Percentiles rank a stretch among this genome's conserved stretches.
Conservation (phyloP, 75 land plant genomes). For the Cupressus sempervirens region DNA sequence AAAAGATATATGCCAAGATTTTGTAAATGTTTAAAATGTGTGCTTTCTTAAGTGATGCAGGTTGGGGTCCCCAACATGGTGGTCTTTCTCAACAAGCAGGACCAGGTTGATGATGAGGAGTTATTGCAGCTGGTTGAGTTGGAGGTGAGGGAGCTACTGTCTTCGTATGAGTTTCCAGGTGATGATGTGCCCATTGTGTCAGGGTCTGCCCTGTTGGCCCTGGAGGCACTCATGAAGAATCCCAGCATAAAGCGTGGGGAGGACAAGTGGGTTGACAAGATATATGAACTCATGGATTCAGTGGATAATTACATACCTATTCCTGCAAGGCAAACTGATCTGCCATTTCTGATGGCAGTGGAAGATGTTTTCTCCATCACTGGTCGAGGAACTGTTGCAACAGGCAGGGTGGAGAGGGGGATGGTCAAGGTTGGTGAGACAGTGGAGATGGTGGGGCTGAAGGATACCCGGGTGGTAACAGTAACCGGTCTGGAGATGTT, state of each 20-base stretch:
- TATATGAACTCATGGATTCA: too few relatives aligned
- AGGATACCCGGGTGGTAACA: conserved; percentile 66
- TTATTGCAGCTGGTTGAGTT: conserved; percentile 19
- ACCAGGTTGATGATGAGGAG: conserved; percentile 28
- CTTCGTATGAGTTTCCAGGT: conserved; percentile 20
- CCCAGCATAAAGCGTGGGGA: too few relatives aligned
- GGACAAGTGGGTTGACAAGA: too few relatives aligned
- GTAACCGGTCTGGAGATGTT: conserved; percentile 99
- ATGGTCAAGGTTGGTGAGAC: conserved; percentile 73
- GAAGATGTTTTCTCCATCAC: conserved; percentile 98
- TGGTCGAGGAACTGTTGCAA: conserved; percentile 96
- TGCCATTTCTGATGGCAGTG: conserved; percentile 4
- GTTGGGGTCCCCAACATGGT: conserved; percentile 97
- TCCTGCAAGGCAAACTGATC: too few relatives aligned
- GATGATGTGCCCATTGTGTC: too few relatives aligned
- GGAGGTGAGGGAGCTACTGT: conserved; percentile 83
- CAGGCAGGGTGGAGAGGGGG: conserved; percentile 91
- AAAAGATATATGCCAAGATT: neutral
- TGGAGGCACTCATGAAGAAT: too few relatives aligned
- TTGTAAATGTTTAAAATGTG: neutral
- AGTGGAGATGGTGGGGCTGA: conserved; percentile 84
- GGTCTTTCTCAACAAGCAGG: conserved; percentile 80
- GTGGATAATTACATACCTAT: too few relatives aligned
- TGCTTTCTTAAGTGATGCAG: conserved; percentile 23
- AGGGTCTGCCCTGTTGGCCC: too few relatives aligned